Evolutionary conservation across 352 stramenopile genomes (phyloP).

Genomic region (Globisporangium lucens): DNA sequence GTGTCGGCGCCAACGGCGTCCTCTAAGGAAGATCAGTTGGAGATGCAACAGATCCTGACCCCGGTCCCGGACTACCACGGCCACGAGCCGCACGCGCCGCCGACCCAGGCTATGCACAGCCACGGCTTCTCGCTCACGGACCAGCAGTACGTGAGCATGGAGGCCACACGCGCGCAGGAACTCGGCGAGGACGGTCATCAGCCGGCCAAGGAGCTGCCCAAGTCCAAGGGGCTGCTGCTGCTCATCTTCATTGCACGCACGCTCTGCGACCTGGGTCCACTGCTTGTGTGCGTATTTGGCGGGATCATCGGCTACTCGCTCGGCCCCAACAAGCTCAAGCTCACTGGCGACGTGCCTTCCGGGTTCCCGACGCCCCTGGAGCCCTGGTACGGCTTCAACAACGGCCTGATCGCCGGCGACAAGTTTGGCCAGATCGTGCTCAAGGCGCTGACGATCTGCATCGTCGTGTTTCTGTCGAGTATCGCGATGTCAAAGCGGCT

Average conservation of each 20-base stretch:
- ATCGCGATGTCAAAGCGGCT: constrained; percentile 87
- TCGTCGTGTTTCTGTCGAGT: constrained; percentile 88
- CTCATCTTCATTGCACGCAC: constrained; percentile 36
- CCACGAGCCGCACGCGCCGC: constrained; percentile 6
- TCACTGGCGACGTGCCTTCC: constrained; percentile 61
- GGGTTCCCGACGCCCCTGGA: constrained; percentile 49
- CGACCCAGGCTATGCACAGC: constrained; percentile 20
- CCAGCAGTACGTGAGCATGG: constrained; percentile 42
- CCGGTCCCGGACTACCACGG: constrained; percentile 12
- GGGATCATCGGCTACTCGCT: constrained; percentile 48
- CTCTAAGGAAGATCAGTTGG: constrained; percentile 11
- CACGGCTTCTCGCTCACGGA: constrained; percentile 40
- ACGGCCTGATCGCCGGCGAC: constrained; percentile 34
- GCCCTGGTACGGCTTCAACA: constrained; percentile 52
- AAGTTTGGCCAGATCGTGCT: constrained; percentile 49
- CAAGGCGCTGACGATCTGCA: constrained; percentile 56
- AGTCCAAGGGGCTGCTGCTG: constrained; percentile 20
- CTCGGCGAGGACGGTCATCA: constrained; percentile 1
- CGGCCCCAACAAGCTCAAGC: constrained; percentile 55
- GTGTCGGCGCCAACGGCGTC: not conserved
- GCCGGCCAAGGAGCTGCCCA: constrained; percentile 13
- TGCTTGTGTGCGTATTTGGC: constrained; percentile 69
- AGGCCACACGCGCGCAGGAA: constrained; percentile 13
- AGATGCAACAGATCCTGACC: constrained; percentile 15
- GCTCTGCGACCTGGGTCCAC: constrained; percentile 52